These are phyloP conservation scores for Hypsizygus ulmarius DNA, from an alignment of 1,284 basidiomycete species.

Conservation along the genomic window DNA sequence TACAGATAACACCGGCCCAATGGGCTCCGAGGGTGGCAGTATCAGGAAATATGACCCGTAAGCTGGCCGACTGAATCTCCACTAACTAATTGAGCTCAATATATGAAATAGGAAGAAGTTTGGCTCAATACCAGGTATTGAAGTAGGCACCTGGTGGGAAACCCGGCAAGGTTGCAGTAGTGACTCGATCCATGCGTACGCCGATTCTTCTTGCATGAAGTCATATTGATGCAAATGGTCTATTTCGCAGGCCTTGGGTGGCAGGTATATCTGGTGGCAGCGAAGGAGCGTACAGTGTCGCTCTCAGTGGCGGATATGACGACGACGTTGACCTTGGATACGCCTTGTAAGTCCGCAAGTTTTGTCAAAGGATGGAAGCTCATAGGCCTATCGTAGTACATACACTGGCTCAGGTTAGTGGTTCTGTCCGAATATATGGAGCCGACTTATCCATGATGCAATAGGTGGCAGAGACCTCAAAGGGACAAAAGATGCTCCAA, in stretches of 20 bases:
- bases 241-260: slow-evolving; percentile 61
- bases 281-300: slow-evolving; percentile 75
- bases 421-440: not conserved
- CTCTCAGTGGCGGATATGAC: slow-evolving; percentile 81
- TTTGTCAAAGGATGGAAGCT: not conserved
- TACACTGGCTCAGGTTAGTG: slow-evolving; percentile 70
- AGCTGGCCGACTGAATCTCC: slow-evolving; percentile 23
- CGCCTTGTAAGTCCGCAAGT: slow-evolving; percentile 59
- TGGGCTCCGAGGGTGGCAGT: slow-evolving; percentile 38
- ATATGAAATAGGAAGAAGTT: slow-evolving; percentile 44
- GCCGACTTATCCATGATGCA: not conserved
- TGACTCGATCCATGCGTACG: slow-evolving; percentile 76
- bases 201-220: slow-evolving; percentile 10
- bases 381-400: slow-evolving; percentile 44
- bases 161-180: slow-evolving; percentile 64
- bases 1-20: slow-evolving; percentile 34
- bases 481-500: slow-evolving; percentile 72
- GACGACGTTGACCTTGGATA: slow-evolving; percentile 82
- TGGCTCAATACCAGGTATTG: slow-evolving; percentile 68
- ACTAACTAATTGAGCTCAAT: not conserved
- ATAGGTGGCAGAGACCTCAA: slow-evolving; percentile 77
- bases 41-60: slow-evolving; percentile 62
- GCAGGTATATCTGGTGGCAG: slow-evolving; percentile 69
- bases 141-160: slow-evolving; percentile 81
- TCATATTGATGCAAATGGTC: not conserved